Evolutionary conservation across 1,139 yeast species (phyloP).

Genomic region (Protomyces pachydermus): DNA sequence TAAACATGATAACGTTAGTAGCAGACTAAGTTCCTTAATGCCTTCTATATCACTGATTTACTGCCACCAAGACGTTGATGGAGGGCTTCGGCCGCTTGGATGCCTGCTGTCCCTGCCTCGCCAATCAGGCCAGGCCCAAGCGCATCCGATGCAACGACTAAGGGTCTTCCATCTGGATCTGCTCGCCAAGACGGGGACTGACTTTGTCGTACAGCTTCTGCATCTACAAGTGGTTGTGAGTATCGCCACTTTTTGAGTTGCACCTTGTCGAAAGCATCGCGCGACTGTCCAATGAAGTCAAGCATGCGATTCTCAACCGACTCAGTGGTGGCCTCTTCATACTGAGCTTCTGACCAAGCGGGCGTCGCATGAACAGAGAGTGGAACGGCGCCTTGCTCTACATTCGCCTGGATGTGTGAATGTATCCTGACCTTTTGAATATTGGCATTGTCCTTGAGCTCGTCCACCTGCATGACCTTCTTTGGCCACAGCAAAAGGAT

Average conservation of each 20-base stretch:
- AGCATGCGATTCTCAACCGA: background rate
- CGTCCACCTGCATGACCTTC: background rate
- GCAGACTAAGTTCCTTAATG: background rate
- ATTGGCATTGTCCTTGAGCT: background rate
- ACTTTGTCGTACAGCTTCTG: background rate
- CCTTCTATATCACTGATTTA: background rate
- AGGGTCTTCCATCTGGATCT: background rate
- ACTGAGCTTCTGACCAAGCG: conserved; percentile 9
- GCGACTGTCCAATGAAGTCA: background rate
- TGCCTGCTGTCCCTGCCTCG: conserved; percentile 18
- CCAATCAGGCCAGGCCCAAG: conserved; percentile 12
- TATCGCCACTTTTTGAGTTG: conserved; percentile 16
- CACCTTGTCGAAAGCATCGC: conserved; percentile 2
- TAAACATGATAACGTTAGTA: background rate
- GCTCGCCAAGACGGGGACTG: background rate
- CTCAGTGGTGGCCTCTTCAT: background rate
- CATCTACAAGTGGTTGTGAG: background rate
- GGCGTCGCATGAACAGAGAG: conserved; percentile 8
- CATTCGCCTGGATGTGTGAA: conserved; percentile 5
- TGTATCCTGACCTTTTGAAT: background rate
- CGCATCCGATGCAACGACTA: conserved; percentile 13
- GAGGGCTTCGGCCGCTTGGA: conserved; percentile 12
- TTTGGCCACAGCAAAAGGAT: conserved; percentile 18
- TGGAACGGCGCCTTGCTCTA: background rate
- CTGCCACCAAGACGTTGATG: background rate